phyloP scores from a whole-genome alignment of 2,329 filamentous ascomycete species.

The Penicillium sp. region DNA sequence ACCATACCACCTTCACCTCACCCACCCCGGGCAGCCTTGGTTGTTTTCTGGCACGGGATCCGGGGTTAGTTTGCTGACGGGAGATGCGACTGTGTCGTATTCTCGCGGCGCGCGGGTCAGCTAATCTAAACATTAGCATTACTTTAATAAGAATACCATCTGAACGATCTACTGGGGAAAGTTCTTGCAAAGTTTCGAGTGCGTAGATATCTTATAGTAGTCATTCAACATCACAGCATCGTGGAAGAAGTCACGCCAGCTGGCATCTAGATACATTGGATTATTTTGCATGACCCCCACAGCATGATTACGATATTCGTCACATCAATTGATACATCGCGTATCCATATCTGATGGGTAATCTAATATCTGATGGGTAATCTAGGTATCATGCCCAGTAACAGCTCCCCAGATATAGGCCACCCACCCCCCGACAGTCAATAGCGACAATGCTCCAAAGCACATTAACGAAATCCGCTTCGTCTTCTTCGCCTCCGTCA shows the following conservation, averaged over 20 bases:
- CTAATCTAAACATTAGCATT: constrained; percentile 42
- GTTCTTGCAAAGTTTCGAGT: neutral
- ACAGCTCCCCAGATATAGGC: constrained; percentile 62
- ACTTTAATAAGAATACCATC: constrained; percentile 24
- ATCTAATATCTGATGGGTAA: constrained; percentile 4
- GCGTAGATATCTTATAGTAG: neutral
- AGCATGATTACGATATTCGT: neutral
- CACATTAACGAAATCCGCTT: constrained; percentile 43
- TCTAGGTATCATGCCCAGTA: constrained; percentile 48
- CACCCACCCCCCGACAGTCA: constrained; percentile 49
- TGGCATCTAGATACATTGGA: no score
- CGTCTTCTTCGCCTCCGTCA: constrained; percentile 39
- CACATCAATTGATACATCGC: no score
- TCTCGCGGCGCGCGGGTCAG: constrained; percentile 19
- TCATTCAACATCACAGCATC: no score
- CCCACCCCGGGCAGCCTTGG: constrained; percentile 4
- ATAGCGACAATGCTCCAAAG: constrained; percentile 45
- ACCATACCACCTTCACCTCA: constrained; percentile 25
- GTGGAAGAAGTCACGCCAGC: no score
- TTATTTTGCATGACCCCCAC: no score
- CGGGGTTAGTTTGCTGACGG: constrained; percentile 1
- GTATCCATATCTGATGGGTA: neutral
- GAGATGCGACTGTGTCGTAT: constrained; percentile 7
- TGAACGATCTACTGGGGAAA: constrained; percentile 8
- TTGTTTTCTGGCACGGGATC: neutral